Base-by-base conservation (phyloP, 2,329 filamentous ascomycete genomes). In the Neopestalotiopsis clavispora region DNA sequence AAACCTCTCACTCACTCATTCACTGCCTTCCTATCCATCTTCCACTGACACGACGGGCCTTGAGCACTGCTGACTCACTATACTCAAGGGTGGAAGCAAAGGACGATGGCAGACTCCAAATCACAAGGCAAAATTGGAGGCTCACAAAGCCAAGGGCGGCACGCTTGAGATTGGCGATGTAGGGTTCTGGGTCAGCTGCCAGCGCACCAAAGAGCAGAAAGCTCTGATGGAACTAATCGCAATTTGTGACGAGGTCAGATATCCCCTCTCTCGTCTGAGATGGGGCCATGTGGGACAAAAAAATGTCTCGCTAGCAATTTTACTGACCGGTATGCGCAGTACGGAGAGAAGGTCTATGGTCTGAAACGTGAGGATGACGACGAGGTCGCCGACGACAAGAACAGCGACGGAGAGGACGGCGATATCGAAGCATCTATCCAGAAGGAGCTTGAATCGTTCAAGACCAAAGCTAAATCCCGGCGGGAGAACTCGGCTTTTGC, bases 121-220 rank as follows among this genome's bases (percentile, higher is more conserved):
- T 70, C 88, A 90, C 60, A 83, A 85, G 74, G 80, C 81, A 42
- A 90, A 86, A 75, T 72, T 82, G 58, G 80, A 81, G 23, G 78
- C 74, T 38, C 34, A 75, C 14, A 76, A 80, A 65, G 78, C 80
- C 70, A 80, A 80, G 72, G 84, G 84, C 56, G 83, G 80, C 52
- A 76, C 79, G 13, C 80, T 94, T 62, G 88, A 92, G 73, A 83
- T 91, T 4, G 92, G 92, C 4, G 91, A 94, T 75, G 83, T 86
- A 66, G 93, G 93, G 4, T 90, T 95, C 69, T 95, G 92, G 92
- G 90, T 91, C 34, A 94, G 92, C 0, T 95, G 92, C 77, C 89
- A 91, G 65, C 87, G 91, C 76, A 88, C 89, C 72, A 91, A 92
- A 82, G 92, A 93, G 79, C 84, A 84, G 57, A 91, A 90, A 78